These are phyloP conservation scores for Tolypocladium inflatum DNA, from an alignment of 2,329 filamentous ascomycete species.

Conservation along the genomic window DNA sequence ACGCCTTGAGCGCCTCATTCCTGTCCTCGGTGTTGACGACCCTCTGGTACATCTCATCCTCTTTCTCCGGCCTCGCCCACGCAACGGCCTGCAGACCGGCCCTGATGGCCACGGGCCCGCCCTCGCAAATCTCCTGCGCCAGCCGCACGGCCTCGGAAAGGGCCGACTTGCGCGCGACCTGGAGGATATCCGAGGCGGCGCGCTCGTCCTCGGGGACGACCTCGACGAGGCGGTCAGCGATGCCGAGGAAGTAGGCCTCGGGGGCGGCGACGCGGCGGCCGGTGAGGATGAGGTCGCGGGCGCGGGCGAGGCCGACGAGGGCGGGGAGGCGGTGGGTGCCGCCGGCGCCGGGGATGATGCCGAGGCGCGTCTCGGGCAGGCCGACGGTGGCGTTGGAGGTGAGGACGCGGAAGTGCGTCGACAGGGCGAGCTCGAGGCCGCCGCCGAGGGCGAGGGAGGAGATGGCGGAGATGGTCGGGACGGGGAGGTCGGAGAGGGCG, in stretches of 20 bases:
- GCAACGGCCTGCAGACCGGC: conserved; percentile 72
- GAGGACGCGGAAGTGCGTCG: conserved; percentile 83
- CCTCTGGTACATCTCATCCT: conserved; percentile 77
- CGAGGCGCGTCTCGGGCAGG: conserved; percentile 84
- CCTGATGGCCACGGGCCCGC: conserved; percentile 73
- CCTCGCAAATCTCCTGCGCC: conserved; percentile 79
- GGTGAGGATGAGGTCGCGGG: conserved; percentile 84
- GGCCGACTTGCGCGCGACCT: conserved; percentile 55
- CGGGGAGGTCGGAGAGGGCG: conserved; percentile 62
- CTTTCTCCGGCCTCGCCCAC: conserved; percentile 63
- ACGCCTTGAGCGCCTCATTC: conserved; percentile 79
- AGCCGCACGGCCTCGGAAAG: conserved; percentile 68
- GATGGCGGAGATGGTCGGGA: conserved; percentile 85
- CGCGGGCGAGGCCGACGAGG: conserved; percentile 69
- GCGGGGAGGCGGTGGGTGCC: conserved; percentile 81
- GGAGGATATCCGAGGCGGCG: conserved; percentile 33
- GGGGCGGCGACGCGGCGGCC: conserved; percentile 74
- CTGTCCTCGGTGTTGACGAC: conserved; percentile 81
- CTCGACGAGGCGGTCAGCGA: conserved; percentile 86
- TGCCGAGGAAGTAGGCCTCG: conserved; percentile 85
- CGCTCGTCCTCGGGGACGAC: conserved; percentile 49
- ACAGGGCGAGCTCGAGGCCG: conserved; percentile 84
- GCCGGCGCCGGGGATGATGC: conserved; percentile 89
- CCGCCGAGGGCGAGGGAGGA: conserved; percentile 82
- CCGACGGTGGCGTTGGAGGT: conserved; percentile 68